Conservation (phyloP, 805 yeast genomes). For the Scheffersomyces ergatensis region DNA sequence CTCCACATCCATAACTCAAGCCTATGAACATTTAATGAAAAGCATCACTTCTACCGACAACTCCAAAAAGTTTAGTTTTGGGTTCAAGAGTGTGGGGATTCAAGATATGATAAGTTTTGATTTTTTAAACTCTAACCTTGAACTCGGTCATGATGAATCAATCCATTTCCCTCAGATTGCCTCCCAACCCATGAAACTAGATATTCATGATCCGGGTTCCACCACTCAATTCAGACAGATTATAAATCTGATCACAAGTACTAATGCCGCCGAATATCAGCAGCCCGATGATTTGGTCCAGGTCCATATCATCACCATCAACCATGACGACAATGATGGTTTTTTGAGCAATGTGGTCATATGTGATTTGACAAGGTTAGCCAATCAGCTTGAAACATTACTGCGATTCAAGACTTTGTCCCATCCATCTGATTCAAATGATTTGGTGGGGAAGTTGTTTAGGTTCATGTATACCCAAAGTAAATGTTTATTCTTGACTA, state of each 20-base stretch:
- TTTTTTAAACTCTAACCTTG: background rate
- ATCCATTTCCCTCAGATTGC: background rate
- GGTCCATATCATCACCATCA: slow-evolving; percentile 3
- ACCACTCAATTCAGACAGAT: background rate
- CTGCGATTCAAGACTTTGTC: background rate
- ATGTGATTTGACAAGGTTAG: slow-evolving; percentile 1
- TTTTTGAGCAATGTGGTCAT: slow-evolving; percentile 1
- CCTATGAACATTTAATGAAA: background rate
- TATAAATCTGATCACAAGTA: background rate
- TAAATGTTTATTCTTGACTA: slow-evolving; percentile 32
- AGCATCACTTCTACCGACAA: background rate
- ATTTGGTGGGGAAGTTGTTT: background rate
- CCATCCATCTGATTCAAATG: background rate
- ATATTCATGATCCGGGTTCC: background rate
- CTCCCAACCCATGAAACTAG: slow-evolving; percentile 4
- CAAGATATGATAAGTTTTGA: background rate
- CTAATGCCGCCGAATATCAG: background rate
- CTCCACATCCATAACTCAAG: background rate
- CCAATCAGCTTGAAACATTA: background rate
- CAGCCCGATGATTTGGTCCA: no score
- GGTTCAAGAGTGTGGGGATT: background rate
- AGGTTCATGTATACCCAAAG: slow-evolving; percentile 19
- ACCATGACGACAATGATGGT: background rate
- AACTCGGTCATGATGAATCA: background rate
- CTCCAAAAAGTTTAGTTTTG: background rate